Percentiles rank a stretch among this genome's conserved stretches.
phyloP scores from a whole-genome alignment of 345 rosid species.

The Bruguiera parviflora region DNA sequence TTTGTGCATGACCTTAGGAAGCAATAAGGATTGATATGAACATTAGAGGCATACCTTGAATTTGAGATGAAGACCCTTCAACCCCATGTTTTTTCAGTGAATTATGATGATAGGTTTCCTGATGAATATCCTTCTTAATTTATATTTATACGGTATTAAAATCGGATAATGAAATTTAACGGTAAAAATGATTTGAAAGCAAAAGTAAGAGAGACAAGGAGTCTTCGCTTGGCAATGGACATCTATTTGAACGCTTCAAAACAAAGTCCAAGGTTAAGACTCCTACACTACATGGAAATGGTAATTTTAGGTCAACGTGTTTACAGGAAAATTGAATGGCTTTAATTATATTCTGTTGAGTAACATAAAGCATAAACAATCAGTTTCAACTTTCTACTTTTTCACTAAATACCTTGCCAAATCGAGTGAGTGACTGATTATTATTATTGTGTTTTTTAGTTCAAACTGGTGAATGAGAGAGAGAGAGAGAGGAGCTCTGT shows the following conservation, averaged over 20 bases:
- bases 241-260: no score
- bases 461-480: no score
- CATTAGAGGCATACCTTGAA: conserved; percentile 42
- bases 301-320: conserved; percentile 17
- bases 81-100: conserved; percentile 34
- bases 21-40: not conserved
- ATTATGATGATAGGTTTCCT: not conserved
- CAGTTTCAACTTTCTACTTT: conserved; percentile 11
- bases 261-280: not conserved
- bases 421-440: no score
- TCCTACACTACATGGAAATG: not conserved
- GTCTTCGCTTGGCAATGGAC: not conserved
- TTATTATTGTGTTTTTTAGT: no score
- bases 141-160: not conserved
- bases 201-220: not conserved
- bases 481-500: no score
- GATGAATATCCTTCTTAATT: not conserved
- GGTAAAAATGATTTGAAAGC: not conserved
- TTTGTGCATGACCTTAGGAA: not conserved
- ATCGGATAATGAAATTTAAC: not conserved
- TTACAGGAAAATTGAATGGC: conserved; percentile 23
- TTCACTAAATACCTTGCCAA: no score
- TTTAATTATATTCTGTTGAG: conserved; percentile 28
- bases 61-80: conserved; percentile 47
- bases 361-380: conserved; percentile 23